phyloP scores from a whole-genome alignment of 805 yeast genomes.

The Zygoascus bituminiphila region DNA sequence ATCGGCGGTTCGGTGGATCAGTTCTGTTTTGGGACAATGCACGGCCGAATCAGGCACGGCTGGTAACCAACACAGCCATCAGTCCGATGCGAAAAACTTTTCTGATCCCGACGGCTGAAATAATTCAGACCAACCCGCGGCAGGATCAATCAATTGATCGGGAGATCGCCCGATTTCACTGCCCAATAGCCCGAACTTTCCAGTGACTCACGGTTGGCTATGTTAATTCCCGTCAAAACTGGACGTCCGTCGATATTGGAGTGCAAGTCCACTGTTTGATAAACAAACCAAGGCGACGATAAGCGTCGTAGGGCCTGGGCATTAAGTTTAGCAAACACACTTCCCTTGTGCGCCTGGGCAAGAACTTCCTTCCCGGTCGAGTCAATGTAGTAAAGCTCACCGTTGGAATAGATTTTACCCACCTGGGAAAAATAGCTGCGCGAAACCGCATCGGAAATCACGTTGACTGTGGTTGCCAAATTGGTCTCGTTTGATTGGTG shows the following conservation, averaged over 20 bases:
- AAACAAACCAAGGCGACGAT: conserved; percentile 11
- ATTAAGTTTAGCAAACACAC: background rate
- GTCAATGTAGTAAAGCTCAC: background rate
- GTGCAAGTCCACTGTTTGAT: background rate
- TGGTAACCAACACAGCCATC: too few relatives aligned
- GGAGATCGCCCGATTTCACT: too few relatives aligned
- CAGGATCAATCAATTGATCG: too few relatives aligned
- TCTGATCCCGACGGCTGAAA: too few relatives aligned
- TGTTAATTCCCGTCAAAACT: background rate
- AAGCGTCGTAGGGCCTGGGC: too few relatives aligned
- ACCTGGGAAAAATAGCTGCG: conserved; percentile 13
- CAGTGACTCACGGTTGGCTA: background rate
- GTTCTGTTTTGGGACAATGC: too few relatives aligned
- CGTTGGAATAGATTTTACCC: conserved; percentile 11
- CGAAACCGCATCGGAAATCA: conserved; percentile 9
- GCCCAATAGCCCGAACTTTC: background rate
- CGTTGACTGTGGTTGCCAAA: background rate
- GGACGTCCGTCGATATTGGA: background rate
- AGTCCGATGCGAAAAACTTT: too few relatives aligned
- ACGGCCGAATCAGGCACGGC: too few relatives aligned
- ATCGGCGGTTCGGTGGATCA: too few relatives aligned
- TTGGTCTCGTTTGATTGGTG: background rate
- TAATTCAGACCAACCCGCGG: too few relatives aligned
- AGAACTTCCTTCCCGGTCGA: background rate
- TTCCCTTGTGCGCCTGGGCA: background rate